Base-by-base conservation (phyloP, 805 yeast genomes). In the Allodekkera sacchari region DNA sequence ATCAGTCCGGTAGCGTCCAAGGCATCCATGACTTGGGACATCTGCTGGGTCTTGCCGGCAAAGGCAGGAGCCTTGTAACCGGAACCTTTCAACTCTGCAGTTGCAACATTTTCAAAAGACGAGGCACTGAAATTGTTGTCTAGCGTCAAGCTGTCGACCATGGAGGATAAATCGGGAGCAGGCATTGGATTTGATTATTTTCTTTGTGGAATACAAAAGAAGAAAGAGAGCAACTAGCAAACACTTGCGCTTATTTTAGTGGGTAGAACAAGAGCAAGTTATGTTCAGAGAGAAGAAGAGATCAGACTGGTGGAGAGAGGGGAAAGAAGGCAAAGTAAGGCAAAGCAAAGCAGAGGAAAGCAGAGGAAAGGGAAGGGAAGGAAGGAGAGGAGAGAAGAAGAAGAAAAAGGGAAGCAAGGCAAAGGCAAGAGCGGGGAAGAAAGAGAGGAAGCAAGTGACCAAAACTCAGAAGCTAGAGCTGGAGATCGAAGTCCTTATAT, bases 1-100 rank as follows among this genome's bases (percentile, higher is more conserved):
- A 89, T 83, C 51, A 89, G 83, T 0, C 96, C 97, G 21, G 79
- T 74, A 33, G 71, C 66, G 52, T 85, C 95, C 35, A 89, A 62
- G 25, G 75, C 66, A 52, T 85, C 94, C 57, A 85, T 72, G 27
- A 89, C 96, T 39, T 68, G 67, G 43, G 77, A 87, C 55, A 78
- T 71, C 57, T 92, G 97, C 29, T 71, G 67, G 50, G 77, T 81
- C 53, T 83, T 85, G 22, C 88, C 95, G 16, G 75, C 70, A 51
- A 85, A 89, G 5, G 82, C 79, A 32, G 76, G 65, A 31, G 81
- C 71, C 40, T 75, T 74, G 65, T 87, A 89, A 41, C 87, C 96
- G 14, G 48, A 39, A 18, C 48, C 41, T 31, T 44, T 36, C 22
- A 58, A 33, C 10, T 57, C 63, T 7, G 48, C 48, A 14, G 41